Base-by-base conservation (phyloP, 495 filamentous ascomycete species). In the Cladorrhinum samala region DNA sequence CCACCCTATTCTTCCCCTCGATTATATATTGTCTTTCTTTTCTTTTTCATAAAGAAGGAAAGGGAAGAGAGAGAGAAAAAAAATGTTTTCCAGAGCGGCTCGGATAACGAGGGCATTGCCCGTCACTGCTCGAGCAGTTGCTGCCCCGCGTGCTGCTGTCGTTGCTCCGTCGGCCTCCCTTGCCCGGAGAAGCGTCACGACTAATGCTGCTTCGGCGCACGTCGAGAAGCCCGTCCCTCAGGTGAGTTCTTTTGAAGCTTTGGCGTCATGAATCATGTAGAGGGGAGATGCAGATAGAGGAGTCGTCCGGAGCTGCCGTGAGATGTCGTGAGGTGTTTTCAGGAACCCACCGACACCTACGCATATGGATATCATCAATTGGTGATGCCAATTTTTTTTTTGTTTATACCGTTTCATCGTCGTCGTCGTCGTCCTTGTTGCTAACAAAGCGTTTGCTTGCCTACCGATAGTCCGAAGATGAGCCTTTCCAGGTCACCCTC, bases 151-250 rank as follows among this genome's bases (percentile, higher is more conserved):
- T 51, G 42, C 45, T 64, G 72, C 67, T 25, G 18, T 45, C 42
- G 23, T 33, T 33, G 52, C 76, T 57, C 72, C 82, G 49, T 60
- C 80, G 52, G 72, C 78, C 65, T 79, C 83, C 69, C 76, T 51
- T 21, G 60, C 63, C 40, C 53, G 63, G 51, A 61, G 91, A 67
- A 78, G 83, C 58, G 92, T 97, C 66, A 97, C 92, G 46, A 96
- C 91, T 48, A 87, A 97, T 73, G 92, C 93, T 51, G 92, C 93
- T 53, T 88, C 86, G 60, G 83, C 90, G 60, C 85, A 95, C 76
- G 86, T 87, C 60, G 88, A 93, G 67, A 90, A 87, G 82, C 77
- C 85, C 72, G 83, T 91, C 61, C 91, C 85, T 54, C 67, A 77
- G 73, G 83, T 86, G 38, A 49, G 54, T 47, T 18, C 9, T 33